A percentile compares a stretch with the other conserved stretches of the same genome.
phyloP scores from a whole-genome alignment of 306 rosid genomes.

The Prunus dulcis region DNA sequence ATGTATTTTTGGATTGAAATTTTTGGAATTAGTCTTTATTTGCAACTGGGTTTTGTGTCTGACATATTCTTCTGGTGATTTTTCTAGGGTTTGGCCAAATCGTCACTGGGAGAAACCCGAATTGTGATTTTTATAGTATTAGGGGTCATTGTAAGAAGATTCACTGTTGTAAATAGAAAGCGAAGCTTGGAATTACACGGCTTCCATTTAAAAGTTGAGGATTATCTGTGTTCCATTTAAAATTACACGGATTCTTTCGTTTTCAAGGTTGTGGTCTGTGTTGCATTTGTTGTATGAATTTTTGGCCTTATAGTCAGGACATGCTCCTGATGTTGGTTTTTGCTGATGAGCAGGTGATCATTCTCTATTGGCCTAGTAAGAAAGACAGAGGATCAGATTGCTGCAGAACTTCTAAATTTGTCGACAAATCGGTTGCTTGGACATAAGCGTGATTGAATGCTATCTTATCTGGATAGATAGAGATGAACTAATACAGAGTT shows the following conservation, averaged over 20 bases:
- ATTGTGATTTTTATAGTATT: neutral
- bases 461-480: neutral
- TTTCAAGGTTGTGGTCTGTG: slow-evolving; percentile 13
- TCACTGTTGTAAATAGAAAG: slow-evolving; percentile 3
- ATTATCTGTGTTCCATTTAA: neutral
- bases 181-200: neutral
- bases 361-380: slow-evolving; percentile 18
- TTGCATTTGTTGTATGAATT: slow-evolving; percentile 17
- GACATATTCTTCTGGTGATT: neutral
- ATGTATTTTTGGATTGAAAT: neutral
- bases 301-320: slow-evolving; percentile 16
- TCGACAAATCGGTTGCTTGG: neutral
- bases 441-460: neutral
- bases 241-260: neutral
- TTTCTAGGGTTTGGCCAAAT: slow-evolving; percentile 13
- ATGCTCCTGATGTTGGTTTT: slow-evolving; percentile 21
- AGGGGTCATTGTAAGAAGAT: neutral
- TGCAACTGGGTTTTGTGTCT: slow-evolving; percentile 6
- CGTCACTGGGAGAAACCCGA: neutral
- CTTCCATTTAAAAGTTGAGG: neutral
- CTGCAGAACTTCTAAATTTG: slow-evolving; percentile 5
- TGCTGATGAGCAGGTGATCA: slow-evolving; percentile 23
- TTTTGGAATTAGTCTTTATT: neutral
- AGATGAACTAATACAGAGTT: neutral
- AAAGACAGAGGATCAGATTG: slow-evolving; percentile 20